Evolutionary conservation across 2,329 filamentous ascomycete species (phyloP).

Genomic region (Zasmidium citrigriseum): DNA sequence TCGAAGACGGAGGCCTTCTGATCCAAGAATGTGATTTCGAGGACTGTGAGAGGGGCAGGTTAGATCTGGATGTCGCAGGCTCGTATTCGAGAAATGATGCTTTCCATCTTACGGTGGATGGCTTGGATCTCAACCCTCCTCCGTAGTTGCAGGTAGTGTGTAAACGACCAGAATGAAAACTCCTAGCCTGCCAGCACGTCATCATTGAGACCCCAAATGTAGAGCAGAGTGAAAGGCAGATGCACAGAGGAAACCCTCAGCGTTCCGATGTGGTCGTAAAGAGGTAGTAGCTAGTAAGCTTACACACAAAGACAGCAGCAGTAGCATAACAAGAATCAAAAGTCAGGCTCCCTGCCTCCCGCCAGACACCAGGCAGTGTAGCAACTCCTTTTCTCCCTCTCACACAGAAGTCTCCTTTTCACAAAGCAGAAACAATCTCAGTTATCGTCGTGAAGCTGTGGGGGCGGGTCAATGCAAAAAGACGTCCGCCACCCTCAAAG

Average conservation of each 20-base stretch:
- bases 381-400: background rate
- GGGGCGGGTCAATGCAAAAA: background rate
- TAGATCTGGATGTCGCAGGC: slow-evolving; percentile 83
- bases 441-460: background rate
- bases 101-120: slow-evolving; percentile 61
- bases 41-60: slow-evolving; percentile 76
- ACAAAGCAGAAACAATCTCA: background rate
- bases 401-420: background rate
- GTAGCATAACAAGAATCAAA: background rate
- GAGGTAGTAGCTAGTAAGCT: no score
- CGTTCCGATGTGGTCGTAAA: no score
- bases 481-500: background rate
- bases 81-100: slow-evolving; percentile 77
- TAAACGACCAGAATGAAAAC: no score
- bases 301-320: no score
- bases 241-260: no score
- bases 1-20: slow-evolving; percentile 66
- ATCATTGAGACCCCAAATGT: no score
- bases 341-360: background rate
- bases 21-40: slow-evolving; percentile 80
- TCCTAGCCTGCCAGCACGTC: no score
- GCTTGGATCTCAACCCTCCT: slow-evolving; percentile 53
- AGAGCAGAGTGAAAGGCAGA: no score
- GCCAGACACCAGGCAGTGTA: background rate
- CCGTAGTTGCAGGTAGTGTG: no score